Evolutionary conservation across 768 basidiomycete species (phyloP), one percentile per base, ranked within the genome.

Genomic region (Termitomyces sp.): DNA sequence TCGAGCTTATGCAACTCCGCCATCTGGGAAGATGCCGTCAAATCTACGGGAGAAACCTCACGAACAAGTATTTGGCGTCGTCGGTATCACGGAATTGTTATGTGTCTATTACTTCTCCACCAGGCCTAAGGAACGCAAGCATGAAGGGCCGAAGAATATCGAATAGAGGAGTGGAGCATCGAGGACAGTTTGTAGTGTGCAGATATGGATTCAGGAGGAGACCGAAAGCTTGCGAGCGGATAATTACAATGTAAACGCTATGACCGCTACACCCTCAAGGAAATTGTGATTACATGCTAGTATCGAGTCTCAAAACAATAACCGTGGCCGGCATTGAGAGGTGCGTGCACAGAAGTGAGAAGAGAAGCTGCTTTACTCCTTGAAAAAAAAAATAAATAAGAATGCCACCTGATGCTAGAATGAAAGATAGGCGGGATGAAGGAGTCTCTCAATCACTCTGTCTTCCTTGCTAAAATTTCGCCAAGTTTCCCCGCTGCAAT

Each of bases 401-500:
- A n/a, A n/a, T n/a, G n/a, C n/a, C n/a, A n/a, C n/a, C n/a, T n/a
- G n/a, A n/a, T n/a, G n/a, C 16, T 50, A 16, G 14, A 14, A 9
- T 10, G 25, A 17, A 44, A 27, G 11, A 21, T 12, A 46, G 5
- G 38, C 35, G 12, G 34, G 21, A 16, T 43, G 9, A 12, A 17
- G 16, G 5, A 25, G 16, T 4, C 21, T 8, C 8, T 34, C 17
- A n/a, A 37, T 59, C 32, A 48, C 23, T 60, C 64, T 58, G 59
- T 65, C 62, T 71, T 68, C 58, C 76, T 69, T 50, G 76, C 75
- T 64, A 87, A 67, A 58, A 87, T 64, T 66, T 85, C 82, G 53
- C 73, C 80, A 66, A 87, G 68, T 66, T 71, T 81, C 21, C 76
- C 77, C 25, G 78, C 82, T 9, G 83, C 85, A 21, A 81, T 71